phyloP scores from a whole-genome alignment of 345 rosid species.

The Eucalyptus shirleyi region DNA sequence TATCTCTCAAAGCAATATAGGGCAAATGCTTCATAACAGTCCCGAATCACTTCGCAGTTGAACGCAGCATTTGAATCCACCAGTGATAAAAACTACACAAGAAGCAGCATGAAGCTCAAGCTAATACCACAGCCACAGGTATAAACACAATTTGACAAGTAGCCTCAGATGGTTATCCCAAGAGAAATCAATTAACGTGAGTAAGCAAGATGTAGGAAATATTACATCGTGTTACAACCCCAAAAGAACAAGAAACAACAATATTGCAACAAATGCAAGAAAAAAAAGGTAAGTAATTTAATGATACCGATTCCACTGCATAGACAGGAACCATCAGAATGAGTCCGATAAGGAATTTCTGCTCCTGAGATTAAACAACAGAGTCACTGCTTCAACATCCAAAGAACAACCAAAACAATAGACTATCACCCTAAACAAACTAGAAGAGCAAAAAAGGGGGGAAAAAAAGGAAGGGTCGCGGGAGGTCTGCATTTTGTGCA shows the following conservation, averaged over 20 bases:
- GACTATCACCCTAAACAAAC: not conserved
- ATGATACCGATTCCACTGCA: slow-evolving; percentile 86
- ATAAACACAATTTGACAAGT: not conserved
- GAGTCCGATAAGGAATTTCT: slow-evolving; percentile 90
- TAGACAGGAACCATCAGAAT: slow-evolving; percentile 97
- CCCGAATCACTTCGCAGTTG: slow-evolving; percentile 89
- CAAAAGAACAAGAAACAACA: not conserved
- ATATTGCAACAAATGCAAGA: not conserved
- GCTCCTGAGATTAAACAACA: slow-evolving; percentile 61
- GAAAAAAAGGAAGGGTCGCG: not conserved
- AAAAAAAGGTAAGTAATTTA: not conserved
- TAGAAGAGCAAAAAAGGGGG: not conserved
- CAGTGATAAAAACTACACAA: slow-evolving; percentile 78
- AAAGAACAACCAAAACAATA: not conserved
- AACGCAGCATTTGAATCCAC: slow-evolving; percentile 86
- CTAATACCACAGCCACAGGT: not conserved
- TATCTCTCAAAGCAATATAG: slow-evolving; percentile 98
- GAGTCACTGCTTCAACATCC: not conserved
- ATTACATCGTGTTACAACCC: not conserved
- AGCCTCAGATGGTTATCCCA: not conserved
- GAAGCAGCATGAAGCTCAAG: not conserved
- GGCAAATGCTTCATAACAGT: slow-evolving; percentile 99
- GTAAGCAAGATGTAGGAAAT: not conserved
- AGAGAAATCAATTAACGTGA: not conserved
- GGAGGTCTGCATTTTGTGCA: not conserved